These are phyloP conservation scores for Colletotrichum sp. DNA, from an alignment of 2,329 filamentous ascomycete genomes.

Conservation along the genomic window DNA sequence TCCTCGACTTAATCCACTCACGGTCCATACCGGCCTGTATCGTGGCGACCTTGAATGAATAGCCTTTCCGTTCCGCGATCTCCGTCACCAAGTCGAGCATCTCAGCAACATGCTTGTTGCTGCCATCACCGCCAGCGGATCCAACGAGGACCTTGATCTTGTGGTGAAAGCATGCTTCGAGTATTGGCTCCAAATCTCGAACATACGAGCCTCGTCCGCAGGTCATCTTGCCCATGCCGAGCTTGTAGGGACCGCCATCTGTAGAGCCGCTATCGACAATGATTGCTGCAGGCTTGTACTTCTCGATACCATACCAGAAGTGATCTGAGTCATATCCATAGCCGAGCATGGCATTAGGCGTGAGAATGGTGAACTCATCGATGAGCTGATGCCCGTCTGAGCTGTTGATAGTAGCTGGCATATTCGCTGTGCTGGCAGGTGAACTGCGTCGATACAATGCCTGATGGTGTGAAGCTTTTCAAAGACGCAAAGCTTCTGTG, in stretches of 20 bases:
- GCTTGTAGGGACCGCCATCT: constrained; percentile 42
- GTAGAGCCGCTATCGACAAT: constrained; percentile 41
- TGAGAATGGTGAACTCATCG: constrained; percentile 34
- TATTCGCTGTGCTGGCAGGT: background rate
- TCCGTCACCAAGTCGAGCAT: constrained; percentile 42
- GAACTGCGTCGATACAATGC: background rate
- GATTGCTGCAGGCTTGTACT: constrained; percentile 34
- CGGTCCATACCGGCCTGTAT: constrained; percentile 38
- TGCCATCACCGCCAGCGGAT: constrained; percentile 54
- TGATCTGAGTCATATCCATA: constrained; percentile 48
- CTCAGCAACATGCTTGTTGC: constrained; percentile 42
- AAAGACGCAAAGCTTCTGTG: background rate
- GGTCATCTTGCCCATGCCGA: constrained; percentile 45
- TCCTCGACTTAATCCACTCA: constrained; percentile 29
- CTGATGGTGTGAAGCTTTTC: background rate
- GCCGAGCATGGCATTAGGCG: constrained; percentile 54
- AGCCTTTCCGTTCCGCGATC: constrained; percentile 31
- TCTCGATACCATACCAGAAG: constrained; percentile 29
- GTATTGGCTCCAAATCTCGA: constrained; percentile 44
- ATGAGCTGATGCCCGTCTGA: background rate
- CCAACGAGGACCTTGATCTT: constrained; percentile 45
- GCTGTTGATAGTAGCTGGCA: background rate
- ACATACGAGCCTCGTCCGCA: constrained; percentile 43
- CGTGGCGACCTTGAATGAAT: constrained; percentile 32
- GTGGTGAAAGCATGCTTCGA: constrained; percentile 36